Evolutionary conservation across 257 asterid species (phyloP), one percentile per base, ranked within the genome.

Genomic region (Avicennia marina): DNA sequence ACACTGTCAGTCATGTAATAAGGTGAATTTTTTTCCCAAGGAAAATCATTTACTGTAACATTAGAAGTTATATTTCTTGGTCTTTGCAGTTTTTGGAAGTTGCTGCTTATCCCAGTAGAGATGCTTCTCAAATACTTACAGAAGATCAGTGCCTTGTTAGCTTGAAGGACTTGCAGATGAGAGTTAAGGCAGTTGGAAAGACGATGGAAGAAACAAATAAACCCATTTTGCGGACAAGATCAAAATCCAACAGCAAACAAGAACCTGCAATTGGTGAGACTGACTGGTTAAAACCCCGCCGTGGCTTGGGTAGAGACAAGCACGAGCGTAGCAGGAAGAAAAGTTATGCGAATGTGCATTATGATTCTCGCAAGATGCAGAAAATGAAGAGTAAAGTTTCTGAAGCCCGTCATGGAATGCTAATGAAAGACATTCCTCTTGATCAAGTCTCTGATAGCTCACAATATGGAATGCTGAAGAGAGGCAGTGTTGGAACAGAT

Each of bases 371-470:
- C 56, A 79, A 72, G 70, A 55, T 73, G 68, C 81, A 71, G 65
- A 76, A 67, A 38, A 54, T 61, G 8, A 77, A 80, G 57, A 56
- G 75, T 34, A 83, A 76, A 75, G 50, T 78, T 56, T 34, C 67
- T 17, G 78, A 82, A 26, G 68, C 39, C 32, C 77, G 74, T 41
- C 82, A 67, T 18, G 78, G 72, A 16, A 63, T 66, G 60, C 71
- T 75, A 24, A 80, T 84, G 93, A 91, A 91, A 73, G 97, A 93
- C 56, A 88, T 88, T 38, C 95, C 94, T 60, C 94, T 91, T 6
- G 98, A 93, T 66, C 87, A 83, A 45, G 83, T 76, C 53, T 81
- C 95, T 4, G 77, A 71, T 56, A 40, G 60, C 76, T 69, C 79
- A 42, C 38, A 51, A 8, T 56, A 54, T 20, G 72, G 69, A 52